Evolutionary conservation across 805 yeast species (phyloP).

Genomic region (Ogataea zsoltii): DNA sequence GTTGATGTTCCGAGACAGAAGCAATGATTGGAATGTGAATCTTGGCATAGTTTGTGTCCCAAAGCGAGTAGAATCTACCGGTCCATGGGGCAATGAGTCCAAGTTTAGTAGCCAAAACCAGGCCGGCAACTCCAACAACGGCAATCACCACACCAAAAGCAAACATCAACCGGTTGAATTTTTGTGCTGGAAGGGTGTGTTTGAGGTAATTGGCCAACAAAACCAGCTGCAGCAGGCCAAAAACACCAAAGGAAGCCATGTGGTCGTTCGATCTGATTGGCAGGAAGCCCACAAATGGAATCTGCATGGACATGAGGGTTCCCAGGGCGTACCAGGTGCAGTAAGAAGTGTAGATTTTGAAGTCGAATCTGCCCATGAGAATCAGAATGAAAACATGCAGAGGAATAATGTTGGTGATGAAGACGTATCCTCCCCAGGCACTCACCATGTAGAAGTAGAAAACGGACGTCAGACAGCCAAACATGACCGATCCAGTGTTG

Average conservation of each 20-base stretch:
- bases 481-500: conserved; percentile 85
- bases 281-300: conserved; percentile 96
- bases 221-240: conserved; percentile 90
- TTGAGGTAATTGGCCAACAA: conserved; percentile 83
- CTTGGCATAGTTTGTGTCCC: conserved; percentile 98
- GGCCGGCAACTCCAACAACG: conserved; percentile 64
- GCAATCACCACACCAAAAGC: conserved; percentile 60
- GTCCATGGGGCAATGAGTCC: conserved; percentile 99
- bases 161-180: conserved; percentile 68
- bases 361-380: conserved; percentile 91
- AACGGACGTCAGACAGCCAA: conserved; percentile 80
- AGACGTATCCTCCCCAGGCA: conserved; percentile 99
- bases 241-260: conserved; percentile 97
- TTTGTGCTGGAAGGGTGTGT: conserved; percentile 66
- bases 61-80: conserved; percentile 95
- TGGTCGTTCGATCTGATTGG: conserved; percentile 98
- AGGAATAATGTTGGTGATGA: conserved; percentile 96
- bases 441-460: conserved; percentile 98
- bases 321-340: conserved; percentile 97
- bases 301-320: conserved; percentile 98
- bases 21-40: conserved; percentile 98
- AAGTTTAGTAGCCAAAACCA: conserved; percentile 78
- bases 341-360: conserved; percentile 83
- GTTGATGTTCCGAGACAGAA: conserved; percentile 98
- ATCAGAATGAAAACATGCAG: conserved; percentile 88